Conservation (phyloP, 108 stramenopile species). For the Schizochytrium sp. region DNA sequence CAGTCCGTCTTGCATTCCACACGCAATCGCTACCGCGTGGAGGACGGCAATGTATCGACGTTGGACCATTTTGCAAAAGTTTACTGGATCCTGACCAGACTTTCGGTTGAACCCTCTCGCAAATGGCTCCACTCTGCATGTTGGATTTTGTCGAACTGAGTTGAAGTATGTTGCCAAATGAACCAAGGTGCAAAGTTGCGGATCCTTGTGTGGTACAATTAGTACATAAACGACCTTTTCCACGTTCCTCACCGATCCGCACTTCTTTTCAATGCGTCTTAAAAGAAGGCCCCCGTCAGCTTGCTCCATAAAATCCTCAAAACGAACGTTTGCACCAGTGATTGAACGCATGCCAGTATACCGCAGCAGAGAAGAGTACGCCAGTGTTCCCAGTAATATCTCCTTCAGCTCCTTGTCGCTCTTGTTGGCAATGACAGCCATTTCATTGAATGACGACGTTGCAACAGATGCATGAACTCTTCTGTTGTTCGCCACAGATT, state of each 20-base stretch:
- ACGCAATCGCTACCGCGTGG: neutral
- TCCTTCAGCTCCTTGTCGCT: neutral
- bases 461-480: neutral
- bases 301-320: slow-evolving; percentile 21
- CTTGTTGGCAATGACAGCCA: neutral
- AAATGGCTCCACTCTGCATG: neutral
- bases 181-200: neutral
- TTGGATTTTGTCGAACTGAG: neutral
- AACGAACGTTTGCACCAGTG: neutral
- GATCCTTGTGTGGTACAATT: neutral
- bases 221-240: neutral
- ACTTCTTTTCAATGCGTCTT: neutral
- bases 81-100: neutral
- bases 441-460: neutral
- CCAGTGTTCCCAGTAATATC: neutral
- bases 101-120: neutral
- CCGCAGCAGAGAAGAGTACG: neutral
- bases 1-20: slow-evolving; percentile 1
- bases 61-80: neutral
- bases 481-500: neutral
- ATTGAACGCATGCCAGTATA: slow-evolving; percentile 11
- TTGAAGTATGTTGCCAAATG: neutral
- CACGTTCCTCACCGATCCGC: neutral
- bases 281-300: neutral
- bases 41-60: neutral